These are phyloP conservation scores for Pythium periplocum DNA, from an alignment of 352 stramenopile genomes.

Conservation along the genomic window DNA sequence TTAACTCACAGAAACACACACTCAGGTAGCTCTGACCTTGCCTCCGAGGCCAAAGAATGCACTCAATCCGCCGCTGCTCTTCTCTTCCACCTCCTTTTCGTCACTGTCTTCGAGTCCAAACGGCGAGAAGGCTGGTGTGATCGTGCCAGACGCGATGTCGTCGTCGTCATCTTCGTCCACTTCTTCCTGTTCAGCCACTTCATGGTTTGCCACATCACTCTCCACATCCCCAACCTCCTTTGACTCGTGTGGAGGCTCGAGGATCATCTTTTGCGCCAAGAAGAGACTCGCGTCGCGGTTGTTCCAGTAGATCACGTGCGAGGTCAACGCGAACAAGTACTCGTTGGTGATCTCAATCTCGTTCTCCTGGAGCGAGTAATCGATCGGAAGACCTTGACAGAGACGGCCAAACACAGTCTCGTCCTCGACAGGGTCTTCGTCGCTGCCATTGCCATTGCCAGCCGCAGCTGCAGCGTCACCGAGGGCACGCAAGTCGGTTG, in stretches of 20 bases:
- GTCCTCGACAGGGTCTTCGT: constrained; percentile 34
- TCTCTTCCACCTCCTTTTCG: background rate
- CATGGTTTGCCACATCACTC: background rate
- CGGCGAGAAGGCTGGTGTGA: constrained; percentile 19
- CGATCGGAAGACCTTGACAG: constrained; percentile 67
- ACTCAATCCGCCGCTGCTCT: too few relatives aligned
- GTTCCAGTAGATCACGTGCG: constrained; percentile 91
- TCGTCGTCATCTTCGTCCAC: constrained; percentile 20
- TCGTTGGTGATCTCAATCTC: constrained; percentile 93
- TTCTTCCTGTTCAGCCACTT: constrained; percentile 12
- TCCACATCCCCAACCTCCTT: constrained; percentile 1
- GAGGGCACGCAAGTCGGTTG: background rate
- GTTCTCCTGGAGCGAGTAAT: constrained; percentile 91
- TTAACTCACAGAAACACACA: constrained; percentile 1
- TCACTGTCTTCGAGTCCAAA: constrained; percentile 9
- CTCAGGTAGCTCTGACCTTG: too few relatives aligned
- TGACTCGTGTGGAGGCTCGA: constrained; percentile 37
- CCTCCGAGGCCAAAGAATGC: too few relatives aligned
- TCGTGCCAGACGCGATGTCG: constrained; percentile 13
- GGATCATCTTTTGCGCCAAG: constrained; percentile 83
- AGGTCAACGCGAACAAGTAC: constrained; percentile 90
- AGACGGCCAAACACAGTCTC: constrained; percentile 50
- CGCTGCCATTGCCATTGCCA: constrained; percentile 11
- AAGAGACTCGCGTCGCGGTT: constrained; percentile 91
- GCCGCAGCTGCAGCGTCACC: constrained; percentile 13